Conservation (phyloP, 768 basidiomycete genomes). For the Amanita pallidorosea region DNA sequence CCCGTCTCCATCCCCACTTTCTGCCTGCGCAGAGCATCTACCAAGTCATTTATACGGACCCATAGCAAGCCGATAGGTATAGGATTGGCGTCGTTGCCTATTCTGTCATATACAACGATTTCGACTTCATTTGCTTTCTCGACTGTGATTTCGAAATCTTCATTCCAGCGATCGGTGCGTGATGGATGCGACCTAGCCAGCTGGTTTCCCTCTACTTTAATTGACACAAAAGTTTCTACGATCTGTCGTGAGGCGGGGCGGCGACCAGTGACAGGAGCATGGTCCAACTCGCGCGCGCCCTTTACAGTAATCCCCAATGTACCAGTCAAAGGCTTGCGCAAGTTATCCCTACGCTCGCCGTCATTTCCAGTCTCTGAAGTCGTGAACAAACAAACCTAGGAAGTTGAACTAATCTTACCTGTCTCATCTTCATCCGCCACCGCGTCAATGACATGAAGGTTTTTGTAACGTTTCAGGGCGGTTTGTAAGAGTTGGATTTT, state of each 20-base stretch:
- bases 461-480: slow-evolving; percentile 94
- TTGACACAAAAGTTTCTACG: slow-evolving; percentile 81
- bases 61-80: slow-evolving; percentile 91
- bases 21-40: slow-evolving; percentile 86
- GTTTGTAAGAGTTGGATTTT: slow-evolving; percentile 91
- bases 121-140: slow-evolving; percentile 99
- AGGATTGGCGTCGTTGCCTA: slow-evolving; percentile 67
- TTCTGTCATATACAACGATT: slow-evolving; percentile 91
- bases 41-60: slow-evolving; percentile 88
- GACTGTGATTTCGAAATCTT: slow-evolving; percentile 91
- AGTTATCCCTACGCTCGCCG: slow-evolving; percentile 84
- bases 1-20: slow-evolving; percentile 81
- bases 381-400: background rate
- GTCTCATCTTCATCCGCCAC: slow-evolving; percentile 79
- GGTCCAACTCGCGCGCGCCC: slow-evolving; percentile 89
- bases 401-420: slow-evolving; percentile 26
- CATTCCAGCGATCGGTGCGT: slow-evolving; percentile 94
- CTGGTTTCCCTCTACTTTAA: slow-evolving; percentile 95
- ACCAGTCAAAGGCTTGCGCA: slow-evolving; percentile 91
- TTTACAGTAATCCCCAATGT: slow-evolving; percentile 83
- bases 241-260: slow-evolving; percentile 74
- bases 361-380: slow-evolving; percentile 41
- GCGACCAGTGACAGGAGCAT: slow-evolving; percentile 64
- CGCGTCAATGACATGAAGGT: slow-evolving; percentile 86
- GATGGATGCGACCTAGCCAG: slow-evolving; percentile 87